These are phyloP conservation scores for Mediolabrus comicus DNA, from an alignment of 108 stramenopile species.

Conservation along the genomic window DNA sequence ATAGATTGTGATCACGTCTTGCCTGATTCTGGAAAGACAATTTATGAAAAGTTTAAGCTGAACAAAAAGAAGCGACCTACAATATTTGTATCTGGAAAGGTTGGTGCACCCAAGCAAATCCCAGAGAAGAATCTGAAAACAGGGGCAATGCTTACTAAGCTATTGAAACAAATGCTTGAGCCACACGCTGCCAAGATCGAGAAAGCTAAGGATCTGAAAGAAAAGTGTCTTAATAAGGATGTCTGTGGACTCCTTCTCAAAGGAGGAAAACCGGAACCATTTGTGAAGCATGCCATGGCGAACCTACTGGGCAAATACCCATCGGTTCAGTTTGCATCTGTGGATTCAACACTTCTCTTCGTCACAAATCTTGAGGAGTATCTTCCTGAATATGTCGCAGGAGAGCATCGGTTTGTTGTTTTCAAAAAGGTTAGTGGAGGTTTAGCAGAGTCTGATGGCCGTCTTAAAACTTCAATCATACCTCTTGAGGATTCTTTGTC, in stretches of 20 bases:
- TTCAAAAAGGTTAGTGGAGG: slow-evolving; percentile 80
- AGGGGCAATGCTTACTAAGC: slow-evolving; percentile 76
- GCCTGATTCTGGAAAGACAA: slow-evolving; percentile 64
- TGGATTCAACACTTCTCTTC: slow-evolving; percentile 71
- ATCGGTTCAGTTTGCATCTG: slow-evolving; percentile 72
- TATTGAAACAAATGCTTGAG: slow-evolving; percentile 67
- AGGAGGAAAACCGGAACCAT: slow-evolving; percentile 69
- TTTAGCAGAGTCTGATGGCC: slow-evolving; percentile 48
- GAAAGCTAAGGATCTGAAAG: slow-evolving; percentile 78
- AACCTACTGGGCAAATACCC: slow-evolving; percentile 76
- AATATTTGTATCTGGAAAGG: slow-evolving; percentile 76
- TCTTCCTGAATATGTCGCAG: slow-evolving; percentile 66
- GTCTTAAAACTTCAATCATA: slow-evolving; percentile 71
- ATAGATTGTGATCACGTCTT: slow-evolving; percentile 76
- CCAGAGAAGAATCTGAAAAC: slow-evolving; percentile 81
- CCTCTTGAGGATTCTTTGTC: slow-evolving; percentile 53
- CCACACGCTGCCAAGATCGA: slow-evolving; percentile 86
- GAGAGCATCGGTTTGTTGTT: slow-evolving; percentile 79
- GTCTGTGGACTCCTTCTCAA: slow-evolving; percentile 77
- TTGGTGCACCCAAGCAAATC: slow-evolving; percentile 78
- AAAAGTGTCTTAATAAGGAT: slow-evolving; percentile 82
- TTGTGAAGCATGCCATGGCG: slow-evolving; percentile 76
- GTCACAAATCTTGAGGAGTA: slow-evolving; percentile 78
- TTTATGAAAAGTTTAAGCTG: slow-evolving; percentile 77
- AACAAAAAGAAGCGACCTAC: slow-evolving; percentile 71